A percentile compares a stretch with the other conserved stretches of the same genome.
phyloP scores from a whole-genome alignment of 805 yeast species.

The Ogataea ganodermae region DNA sequence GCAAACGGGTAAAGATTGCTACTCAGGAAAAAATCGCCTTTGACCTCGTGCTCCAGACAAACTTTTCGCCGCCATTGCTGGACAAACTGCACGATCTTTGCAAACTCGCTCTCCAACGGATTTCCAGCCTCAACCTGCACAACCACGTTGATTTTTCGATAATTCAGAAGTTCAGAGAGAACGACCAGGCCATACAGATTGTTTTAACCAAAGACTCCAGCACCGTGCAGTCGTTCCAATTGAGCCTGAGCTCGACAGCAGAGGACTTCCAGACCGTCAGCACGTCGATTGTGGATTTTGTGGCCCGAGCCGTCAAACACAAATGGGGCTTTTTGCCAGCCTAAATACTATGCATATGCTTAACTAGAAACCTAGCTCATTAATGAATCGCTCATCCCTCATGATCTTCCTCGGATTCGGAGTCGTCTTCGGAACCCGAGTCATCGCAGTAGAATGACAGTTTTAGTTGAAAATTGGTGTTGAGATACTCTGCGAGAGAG shows the following conservation, averaged over 20 bases:
- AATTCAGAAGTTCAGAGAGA: slow-evolving; percentile 1
- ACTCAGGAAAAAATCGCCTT: background rate
- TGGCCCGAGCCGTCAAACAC: slow-evolving; percentile 1
- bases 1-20: slow-evolving; percentile 4
- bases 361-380: background rate
- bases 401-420: background rate
- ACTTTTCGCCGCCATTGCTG: background rate
- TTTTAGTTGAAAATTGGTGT: slow-evolving; percentile 14
- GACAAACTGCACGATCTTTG: slow-evolving; percentile 2
- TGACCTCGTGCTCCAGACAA: background rate
- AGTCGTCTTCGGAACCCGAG: slow-evolving; percentile 11
- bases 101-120: background rate
- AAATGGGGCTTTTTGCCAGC: slow-evolving; percentile 1
- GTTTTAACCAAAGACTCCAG: slow-evolving; percentile 2
- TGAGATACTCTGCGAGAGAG: slow-evolving; percentile 15
- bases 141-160: slow-evolving; percentile 1
- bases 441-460: slow-evolving; percentile 14
- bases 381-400: background rate
- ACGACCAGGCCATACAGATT: background rate
- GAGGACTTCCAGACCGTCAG: slow-evolving; percentile 2
- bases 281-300: background rate
- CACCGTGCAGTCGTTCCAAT: background rate
- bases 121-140: background rate
- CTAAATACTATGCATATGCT: background rate
- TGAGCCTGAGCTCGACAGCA: background rate